Conservation (phyloP, 1,139 yeast species). For the Hemisphaericaspora xylanilytica region DNA sequence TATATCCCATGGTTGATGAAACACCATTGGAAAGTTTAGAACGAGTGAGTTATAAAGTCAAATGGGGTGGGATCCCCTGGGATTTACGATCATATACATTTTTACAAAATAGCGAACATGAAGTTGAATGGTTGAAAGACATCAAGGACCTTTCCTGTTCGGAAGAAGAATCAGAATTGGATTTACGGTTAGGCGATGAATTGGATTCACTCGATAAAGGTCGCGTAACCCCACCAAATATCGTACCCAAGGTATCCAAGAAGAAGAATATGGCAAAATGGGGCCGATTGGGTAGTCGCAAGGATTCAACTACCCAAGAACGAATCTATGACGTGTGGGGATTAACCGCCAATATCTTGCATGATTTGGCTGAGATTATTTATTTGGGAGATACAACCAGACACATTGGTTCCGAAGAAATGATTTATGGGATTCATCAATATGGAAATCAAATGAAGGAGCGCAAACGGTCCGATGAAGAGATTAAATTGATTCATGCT, state of each 20-base stretch:
- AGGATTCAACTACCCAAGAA: constrained; percentile 37
- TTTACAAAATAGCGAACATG: constrained; percentile 52
- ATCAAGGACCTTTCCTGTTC: constrained; percentile 56
- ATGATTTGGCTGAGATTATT: constrained; percentile 68
- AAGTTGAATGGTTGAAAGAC: constrained; percentile 61
- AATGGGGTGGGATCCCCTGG: constrained; percentile 77
- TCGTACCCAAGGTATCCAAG: constrained; percentile 9
- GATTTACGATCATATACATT: constrained; percentile 59
- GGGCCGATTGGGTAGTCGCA: constrained; percentile 45
- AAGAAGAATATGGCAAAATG: constrained; percentile 21
- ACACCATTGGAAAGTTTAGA: constrained; percentile 45
- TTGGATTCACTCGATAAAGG: constrained; percentile 16
- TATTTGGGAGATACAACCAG: constrained; percentile 22
- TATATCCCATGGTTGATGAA: constrained; percentile 37
- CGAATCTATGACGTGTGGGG: constrained; percentile 82
- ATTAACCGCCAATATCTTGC: constrained; percentile 78
- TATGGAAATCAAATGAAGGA: constrained; percentile 47
- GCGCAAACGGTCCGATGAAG: constrained; percentile 34
- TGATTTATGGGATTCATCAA: constrained; percentile 54
- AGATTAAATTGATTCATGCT: constrained; percentile 35
- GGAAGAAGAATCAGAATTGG: constrained; percentile 39
- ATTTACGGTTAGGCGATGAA: constrained; percentile 14
- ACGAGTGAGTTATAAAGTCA: constrained; percentile 36
- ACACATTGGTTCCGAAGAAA: constrained; percentile 62
- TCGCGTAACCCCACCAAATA: constrained; percentile 14